These are phyloP conservation scores for Nitzschia putrida DNA, from an alignment of 108 stramenopile genomes.

Conservation along the genomic window DNA sequence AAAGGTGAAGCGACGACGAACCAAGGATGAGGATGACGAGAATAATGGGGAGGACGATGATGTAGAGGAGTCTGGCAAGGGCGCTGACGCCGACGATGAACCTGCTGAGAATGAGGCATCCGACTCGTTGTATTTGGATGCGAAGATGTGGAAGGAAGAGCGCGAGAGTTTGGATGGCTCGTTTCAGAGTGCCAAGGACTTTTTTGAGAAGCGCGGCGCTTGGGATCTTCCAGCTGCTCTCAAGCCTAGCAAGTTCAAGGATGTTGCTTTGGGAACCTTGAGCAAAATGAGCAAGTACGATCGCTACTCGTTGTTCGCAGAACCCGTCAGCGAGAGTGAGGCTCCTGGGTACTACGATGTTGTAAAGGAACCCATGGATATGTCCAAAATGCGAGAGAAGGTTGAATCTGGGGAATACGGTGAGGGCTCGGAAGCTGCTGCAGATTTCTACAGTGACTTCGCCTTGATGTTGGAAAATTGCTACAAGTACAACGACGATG, in stretches of 20 bases:
- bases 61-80: constrained; percentile 9
- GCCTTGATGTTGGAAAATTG: constrained; percentile 81
- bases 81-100: background rate
- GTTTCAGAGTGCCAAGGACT: constrained; percentile 54
- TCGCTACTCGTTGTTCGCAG: constrained; percentile 65
- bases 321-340: constrained; percentile 65
- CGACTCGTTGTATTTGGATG: constrained; percentile 33
- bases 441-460: constrained; percentile 66
- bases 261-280: constrained; percentile 59
- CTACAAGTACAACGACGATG: constrained; percentile 61
- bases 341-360: constrained; percentile 75
- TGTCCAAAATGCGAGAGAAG: constrained; percentile 69
- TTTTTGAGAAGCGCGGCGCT: constrained; percentile 51
- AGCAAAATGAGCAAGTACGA: constrained; percentile 61
- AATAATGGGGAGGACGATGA: background rate
- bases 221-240: constrained; percentile 63
- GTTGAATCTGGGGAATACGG: constrained; percentile 73
- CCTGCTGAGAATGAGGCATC: constrained; percentile 10
- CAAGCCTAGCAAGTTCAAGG: constrained; percentile 50
- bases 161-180: constrained; percentile 47
- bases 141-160: constrained; percentile 41
- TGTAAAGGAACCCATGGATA: constrained; percentile 74
- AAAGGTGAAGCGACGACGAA: constrained; percentile 4
- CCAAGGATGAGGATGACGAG: background rate
- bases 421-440: constrained; percentile 56